These are phyloP conservation scores for Flagelloscypha sp. DNA, from an alignment of 768 basidiomycete genomes.

Conservation along the genomic window DNA sequence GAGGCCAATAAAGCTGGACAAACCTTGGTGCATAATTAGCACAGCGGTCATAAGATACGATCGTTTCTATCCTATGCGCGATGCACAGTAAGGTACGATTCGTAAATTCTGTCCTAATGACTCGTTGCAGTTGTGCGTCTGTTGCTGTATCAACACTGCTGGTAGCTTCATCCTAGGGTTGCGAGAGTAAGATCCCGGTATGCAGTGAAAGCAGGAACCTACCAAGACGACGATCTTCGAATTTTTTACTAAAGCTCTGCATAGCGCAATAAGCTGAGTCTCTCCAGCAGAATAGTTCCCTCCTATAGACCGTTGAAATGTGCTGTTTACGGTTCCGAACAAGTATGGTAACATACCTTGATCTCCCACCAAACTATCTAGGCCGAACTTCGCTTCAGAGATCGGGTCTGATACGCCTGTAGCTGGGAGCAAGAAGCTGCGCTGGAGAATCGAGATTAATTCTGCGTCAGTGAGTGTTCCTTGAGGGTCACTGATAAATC, in stretches of 20 bases:
- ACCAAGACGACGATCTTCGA: conserved; percentile 52
- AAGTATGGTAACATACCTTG: conserved; percentile 36
- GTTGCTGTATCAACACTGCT: conserved; percentile 56
- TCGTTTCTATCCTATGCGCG: conserved; percentile 52
- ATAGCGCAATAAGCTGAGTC: conserved; percentile 54
- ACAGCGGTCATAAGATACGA: conserved; percentile 19
- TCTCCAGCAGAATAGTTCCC: conserved; percentile 63
- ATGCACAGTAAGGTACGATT: conserved; percentile 48
- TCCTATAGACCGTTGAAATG: conserved; percentile 21
- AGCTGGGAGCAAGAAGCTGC: conserved; percentile 51
- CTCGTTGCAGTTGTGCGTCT: conserved; percentile 51
- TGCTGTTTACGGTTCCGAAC: neutral
- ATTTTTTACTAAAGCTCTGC: conserved; percentile 53
- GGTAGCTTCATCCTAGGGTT: conserved; percentile 50
- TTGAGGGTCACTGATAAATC: conserved; percentile 41
- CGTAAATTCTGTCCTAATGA: conserved; percentile 55
- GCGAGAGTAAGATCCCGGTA: neutral
- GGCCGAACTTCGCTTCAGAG: conserved; percentile 59
- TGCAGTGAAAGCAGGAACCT: conserved; percentile 12
- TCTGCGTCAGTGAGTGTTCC: conserved; percentile 47
- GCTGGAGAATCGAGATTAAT: conserved; percentile 50
- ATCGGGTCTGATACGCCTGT: conserved; percentile 35
- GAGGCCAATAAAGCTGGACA: conserved; percentile 43
- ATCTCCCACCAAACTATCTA: conserved; percentile 52
- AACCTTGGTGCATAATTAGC: conserved; percentile 5